These are phyloP conservation scores for Exophiala viscosa DNA, from an alignment of 2,329 filamentous ascomycete genomes.

Conservation along the genomic window DNA sequence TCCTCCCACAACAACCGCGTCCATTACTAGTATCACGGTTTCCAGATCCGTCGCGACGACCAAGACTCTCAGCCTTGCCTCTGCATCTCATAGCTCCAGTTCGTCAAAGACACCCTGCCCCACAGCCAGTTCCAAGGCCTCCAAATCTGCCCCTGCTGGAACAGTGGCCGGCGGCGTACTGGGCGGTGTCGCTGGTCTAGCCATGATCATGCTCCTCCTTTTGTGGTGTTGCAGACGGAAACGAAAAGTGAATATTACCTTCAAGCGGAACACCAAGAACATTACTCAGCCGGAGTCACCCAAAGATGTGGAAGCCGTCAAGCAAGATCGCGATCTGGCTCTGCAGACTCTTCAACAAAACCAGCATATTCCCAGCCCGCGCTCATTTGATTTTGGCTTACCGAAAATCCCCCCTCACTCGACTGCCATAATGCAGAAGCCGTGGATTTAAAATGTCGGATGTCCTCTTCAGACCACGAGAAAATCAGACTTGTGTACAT, in stretches of 20 bases:
- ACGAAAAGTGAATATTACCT: constrained; percentile 12
- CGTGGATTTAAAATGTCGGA: constrained; percentile 7
- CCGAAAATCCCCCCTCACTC: constrained; percentile 11
- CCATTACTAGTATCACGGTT: constrained; percentile 4
- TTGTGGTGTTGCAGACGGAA: constrained; percentile 16
- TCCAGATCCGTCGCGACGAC: constrained; percentile 15
- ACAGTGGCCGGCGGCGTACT: constrained; percentile 22
- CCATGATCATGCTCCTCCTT: constrained; percentile 17
- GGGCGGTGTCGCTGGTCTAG: constrained; percentile 19
- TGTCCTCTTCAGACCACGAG: not conserved
- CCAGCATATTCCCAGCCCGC: constrained; percentile 6
- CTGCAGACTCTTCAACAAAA: constrained; percentile 8
- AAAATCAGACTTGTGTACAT: not conserved
- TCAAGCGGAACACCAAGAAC: constrained; percentile 15
- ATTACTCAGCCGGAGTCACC: constrained; percentile 5
- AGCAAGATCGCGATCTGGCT: constrained; percentile 6
- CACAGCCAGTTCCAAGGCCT: not conserved
- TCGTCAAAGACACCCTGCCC: constrained; percentile 3
- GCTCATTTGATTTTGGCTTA: constrained; percentile 19
- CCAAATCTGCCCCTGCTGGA: constrained; percentile 5
- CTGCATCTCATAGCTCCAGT: constrained; percentile 7
- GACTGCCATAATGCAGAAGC: constrained; percentile 11
- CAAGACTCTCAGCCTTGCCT: constrained; percentile 15
- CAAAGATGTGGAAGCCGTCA: constrained; percentile 3
- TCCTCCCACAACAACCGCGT: not conserved